phyloP scores from a whole-genome alignment of 257 asterid genomes.

The Ilex asprella region DNA sequence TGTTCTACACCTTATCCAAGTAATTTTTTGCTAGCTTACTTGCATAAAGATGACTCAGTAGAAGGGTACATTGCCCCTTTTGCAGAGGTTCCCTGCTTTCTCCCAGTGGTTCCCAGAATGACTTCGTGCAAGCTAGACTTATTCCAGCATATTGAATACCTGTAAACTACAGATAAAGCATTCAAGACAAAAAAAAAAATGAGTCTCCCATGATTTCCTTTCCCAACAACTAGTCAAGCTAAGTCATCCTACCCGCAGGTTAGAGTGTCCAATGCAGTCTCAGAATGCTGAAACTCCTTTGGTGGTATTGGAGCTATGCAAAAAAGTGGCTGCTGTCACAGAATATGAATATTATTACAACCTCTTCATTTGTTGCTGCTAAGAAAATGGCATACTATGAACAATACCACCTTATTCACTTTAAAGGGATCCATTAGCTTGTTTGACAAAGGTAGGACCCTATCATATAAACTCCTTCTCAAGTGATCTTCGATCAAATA shows the following conservation, averaged over 20 bases:
- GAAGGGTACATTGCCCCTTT: slow-evolving; percentile 81
- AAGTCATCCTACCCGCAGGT: slow-evolving; percentile 70
- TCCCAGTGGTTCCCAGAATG: slow-evolving; percentile 89
- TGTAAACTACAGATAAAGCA: slow-evolving; percentile 18
- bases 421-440: slow-evolving; percentile 53
- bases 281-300: slow-evolving; percentile 76
- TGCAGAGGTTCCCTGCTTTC: slow-evolving; percentile 95
- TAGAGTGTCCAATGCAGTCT: slow-evolving; percentile 73
- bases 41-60: slow-evolving; percentile 82
- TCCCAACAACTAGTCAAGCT: neutral
- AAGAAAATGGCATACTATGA: neutral
- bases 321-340: slow-evolving; percentile 48
- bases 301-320: slow-evolving; percentile 67
- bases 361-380: neutral
- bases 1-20: neutral
- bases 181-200: slow-evolving; percentile 11
- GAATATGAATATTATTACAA: slow-evolving; percentile 1
- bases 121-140: slow-evolving; percentile 79
- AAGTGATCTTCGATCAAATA: slow-evolving; percentile 25
- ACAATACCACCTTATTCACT: slow-evolving; percentile 52
- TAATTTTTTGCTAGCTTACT: slow-evolving; percentile 36
- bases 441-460: slow-evolving; percentile 50
- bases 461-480: slow-evolving; percentile 48
- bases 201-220: neutral
- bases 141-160: slow-evolving; percentile 94